Evolutionary conservation across 345 rosid genomes (phyloP), one percentile per base, ranked within the genome.

Genomic region (Theobroma cacao): DNA sequence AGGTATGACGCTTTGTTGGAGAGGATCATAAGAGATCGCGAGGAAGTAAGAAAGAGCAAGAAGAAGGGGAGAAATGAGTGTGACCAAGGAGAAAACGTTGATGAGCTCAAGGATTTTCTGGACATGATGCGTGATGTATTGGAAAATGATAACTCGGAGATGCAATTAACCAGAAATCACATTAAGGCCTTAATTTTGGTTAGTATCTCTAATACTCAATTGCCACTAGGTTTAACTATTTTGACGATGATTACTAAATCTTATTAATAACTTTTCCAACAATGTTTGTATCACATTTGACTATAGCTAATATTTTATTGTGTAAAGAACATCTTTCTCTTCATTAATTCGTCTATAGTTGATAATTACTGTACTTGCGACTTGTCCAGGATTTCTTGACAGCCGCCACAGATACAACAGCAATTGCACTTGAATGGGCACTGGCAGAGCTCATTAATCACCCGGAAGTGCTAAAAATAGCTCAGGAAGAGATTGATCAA

Each of bases 321-420:
- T n/a, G n/a, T n/a, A n/a, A n/a, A n/a, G n/a, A n/a, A n/a, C n/a
- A n/a, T n/a, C n/a, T n/a, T n/a, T n/a, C n/a, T n/a, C n/a, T n/a
- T n/a, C n/a, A n/a, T n/a, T n/a, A n/a, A n/a, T n/a, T n/a, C n/a
- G n/a, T n/a, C n/a, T n/a, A n/a, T n/a, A n/a, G n/a, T n/a, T n/a
- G 45, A 41, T 7, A 41, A 41, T 41, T 6, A 41, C 9, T 41
- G 9, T 38, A 7, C 6, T 12, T 13, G 30, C 9, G 17, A 61
- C 2, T 55, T 22, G 14, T 55, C 30, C 7, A 62, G 88, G 89
- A 89, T 74, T 81, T 85, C 47, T 76, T 89, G 24, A 85, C 88
- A 1, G 91, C 88, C 5, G 90, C 77, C 0, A 89, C 90, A 1
- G 91, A 89, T 6, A 87, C 91, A 41, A 80, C 88, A 2, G 85